Evolutionary conservation across 495 filamentous ascomycete genomes (phyloP).

Genomic region (Immersiella caudata): DNA sequence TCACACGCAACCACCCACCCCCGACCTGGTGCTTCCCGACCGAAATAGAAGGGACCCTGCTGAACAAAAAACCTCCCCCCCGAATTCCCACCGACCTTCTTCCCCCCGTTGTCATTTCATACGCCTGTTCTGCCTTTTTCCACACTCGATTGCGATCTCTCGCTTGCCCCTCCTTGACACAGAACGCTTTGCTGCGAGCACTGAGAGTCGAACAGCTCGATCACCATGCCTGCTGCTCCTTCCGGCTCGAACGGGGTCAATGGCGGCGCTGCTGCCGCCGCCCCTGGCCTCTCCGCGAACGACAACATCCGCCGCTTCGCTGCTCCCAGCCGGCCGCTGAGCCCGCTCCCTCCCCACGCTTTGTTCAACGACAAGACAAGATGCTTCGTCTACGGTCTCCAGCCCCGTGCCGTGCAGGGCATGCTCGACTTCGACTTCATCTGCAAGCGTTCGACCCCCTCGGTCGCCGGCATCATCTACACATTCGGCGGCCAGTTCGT

Average conservation of each 20-base stretch:
- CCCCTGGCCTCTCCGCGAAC: conserved; percentile 69
- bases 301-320: conserved; percentile 98
- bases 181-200: not conserved
- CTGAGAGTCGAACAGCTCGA: conserved; percentile 19
- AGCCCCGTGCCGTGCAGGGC: conserved; percentile 96
- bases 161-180: conserved; percentile 18
- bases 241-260: conserved; percentile 45
- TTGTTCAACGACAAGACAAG: conserved; percentile 98
- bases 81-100: conserved; percentile 26
- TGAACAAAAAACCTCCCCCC: conserved; percentile 34
- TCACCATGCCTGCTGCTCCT: conserved; percentile 50
- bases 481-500: conserved; percentile 99
- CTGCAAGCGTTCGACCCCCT: conserved; percentile 96
- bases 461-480: conserved; percentile 99
- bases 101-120: conserved; percentile 17
- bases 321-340: conserved; percentile 88
- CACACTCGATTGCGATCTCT: conserved; percentile 7
- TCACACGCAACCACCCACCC: not conserved
- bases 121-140: conserved; percentile 16
- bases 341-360: conserved; percentile 78
- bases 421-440: conserved; percentile 99
- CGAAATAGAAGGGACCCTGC: conserved; percentile 26
- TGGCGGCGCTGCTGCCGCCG: conserved; percentile 30
- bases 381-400: conserved; percentile 99
- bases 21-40: conserved; percentile 17